Evolutionary conservation across 768 basidiomycete species (phyloP).

Genomic region (Amanita fuliginea): DNA sequence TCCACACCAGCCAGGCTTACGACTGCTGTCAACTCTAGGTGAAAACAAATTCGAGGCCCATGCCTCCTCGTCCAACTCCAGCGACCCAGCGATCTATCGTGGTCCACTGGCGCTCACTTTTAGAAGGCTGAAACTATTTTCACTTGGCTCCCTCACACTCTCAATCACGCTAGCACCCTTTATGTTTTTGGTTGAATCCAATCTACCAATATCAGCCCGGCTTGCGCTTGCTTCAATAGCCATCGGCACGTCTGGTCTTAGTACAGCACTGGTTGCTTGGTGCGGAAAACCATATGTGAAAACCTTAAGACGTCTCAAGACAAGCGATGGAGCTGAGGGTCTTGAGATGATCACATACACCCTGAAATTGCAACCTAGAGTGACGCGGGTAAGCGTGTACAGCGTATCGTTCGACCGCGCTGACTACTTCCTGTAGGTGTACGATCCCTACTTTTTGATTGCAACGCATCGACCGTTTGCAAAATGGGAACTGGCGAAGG

Average conservation of each 20-base stretch:
- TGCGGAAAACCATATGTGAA: constrained; percentile 69
- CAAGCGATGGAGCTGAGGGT: constrained; percentile 34
- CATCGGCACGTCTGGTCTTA: constrained; percentile 58
- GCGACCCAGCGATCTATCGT: constrained; percentile 31
- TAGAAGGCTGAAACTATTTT: constrained; percentile 73
- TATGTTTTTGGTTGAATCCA: constrained; percentile 73
- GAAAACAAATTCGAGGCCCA: constrained; percentile 7
- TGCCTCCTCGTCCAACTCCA: background rate
- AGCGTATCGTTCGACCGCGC: background rate
- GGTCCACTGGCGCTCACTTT: constrained; percentile 70
- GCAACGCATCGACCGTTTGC: constrained; percentile 62
- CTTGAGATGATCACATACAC: constrained; percentile 65
- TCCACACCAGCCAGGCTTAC: background rate
- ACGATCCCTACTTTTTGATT: constrained; percentile 63
- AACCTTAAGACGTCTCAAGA: constrained; percentile 39
- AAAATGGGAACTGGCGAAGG: constrained; percentile 66
- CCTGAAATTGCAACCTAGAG: constrained; percentile 43
- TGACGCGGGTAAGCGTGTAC: constrained; percentile 40
- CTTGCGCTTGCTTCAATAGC: constrained; percentile 59
- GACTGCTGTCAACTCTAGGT: background rate
- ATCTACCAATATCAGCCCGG: constrained; percentile 60
- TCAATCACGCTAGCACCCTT: constrained; percentile 65
- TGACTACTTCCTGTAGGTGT: constrained; percentile 29
- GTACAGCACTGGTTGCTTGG: constrained; percentile 64
- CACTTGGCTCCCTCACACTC: constrained; percentile 63